Evolutionary conservation across 2,329 filamentous ascomycete genomes (phyloP).

Genomic region (Epichloe hybrida): DNA sequence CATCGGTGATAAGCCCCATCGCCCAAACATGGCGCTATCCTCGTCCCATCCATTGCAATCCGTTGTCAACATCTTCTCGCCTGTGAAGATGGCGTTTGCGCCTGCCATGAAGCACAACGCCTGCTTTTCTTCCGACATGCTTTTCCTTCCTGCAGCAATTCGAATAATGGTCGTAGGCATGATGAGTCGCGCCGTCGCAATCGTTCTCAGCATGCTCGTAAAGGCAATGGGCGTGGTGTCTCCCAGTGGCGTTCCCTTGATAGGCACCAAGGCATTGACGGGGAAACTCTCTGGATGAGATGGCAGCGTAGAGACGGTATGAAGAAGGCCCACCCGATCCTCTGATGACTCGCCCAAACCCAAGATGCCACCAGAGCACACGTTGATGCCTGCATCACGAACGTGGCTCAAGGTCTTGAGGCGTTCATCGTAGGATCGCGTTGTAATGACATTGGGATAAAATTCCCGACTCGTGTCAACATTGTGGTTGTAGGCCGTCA

Average conservation of each 20-base stretch:
- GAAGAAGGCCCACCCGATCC: slow-evolving; percentile 70
- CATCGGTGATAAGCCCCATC: slow-evolving; percentile 76
- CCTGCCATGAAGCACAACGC: slow-evolving; percentile 81
- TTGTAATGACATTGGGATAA: slow-evolving; percentile 77
- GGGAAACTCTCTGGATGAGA: slow-evolving; percentile 81
- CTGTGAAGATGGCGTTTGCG: slow-evolving; percentile 88
- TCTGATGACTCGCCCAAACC: slow-evolving; percentile 67
- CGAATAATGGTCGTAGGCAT: slow-evolving; percentile 81
- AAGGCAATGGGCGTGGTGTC: slow-evolving; percentile 62
- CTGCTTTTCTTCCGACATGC: slow-evolving; percentile 79
- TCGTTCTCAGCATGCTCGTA: slow-evolving; percentile 64
- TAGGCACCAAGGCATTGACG: slow-evolving; percentile 81
- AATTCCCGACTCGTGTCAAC: slow-evolving; percentile 82
- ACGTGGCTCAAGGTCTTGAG: slow-evolving; percentile 68
- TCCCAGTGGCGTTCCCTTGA: slow-evolving; percentile 76
- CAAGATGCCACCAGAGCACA: slow-evolving; percentile 81
- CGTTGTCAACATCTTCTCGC: slow-evolving; percentile 91
- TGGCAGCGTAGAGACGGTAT: slow-evolving; percentile 71
- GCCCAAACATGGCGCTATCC: slow-evolving; percentile 69
- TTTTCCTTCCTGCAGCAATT: slow-evolving; percentile 71
- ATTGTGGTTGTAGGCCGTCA: slow-evolving; percentile 93
- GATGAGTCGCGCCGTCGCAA: slow-evolving; percentile 69
- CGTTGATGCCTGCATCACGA: slow-evolving; percentile 73
- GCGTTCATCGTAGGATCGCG: slow-evolving; percentile 75
- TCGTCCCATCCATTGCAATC: slow-evolving; percentile 87